phyloP scores from a whole-genome alignment of 116 monocot genomes.

The Trichopus zeylanicus region DNA sequence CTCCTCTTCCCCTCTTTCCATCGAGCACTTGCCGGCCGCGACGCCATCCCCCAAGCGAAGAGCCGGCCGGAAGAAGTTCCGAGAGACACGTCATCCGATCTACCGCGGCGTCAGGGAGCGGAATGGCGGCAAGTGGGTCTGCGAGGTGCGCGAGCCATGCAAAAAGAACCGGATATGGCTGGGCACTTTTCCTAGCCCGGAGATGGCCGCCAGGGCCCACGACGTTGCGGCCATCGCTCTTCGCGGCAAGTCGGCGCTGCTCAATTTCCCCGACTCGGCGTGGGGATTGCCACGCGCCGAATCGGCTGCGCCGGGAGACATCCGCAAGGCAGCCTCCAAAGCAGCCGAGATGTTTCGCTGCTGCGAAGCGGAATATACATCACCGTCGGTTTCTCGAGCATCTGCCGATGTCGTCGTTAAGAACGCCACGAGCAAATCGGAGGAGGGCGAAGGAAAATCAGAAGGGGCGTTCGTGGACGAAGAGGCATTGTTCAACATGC shows the following conservation, averaged over 20 bases:
- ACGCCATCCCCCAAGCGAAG: neutral
- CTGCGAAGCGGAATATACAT: neutral
- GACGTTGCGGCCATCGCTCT: slow-evolving; percentile 22
- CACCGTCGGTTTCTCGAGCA: neutral
- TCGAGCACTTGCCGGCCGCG: no score
- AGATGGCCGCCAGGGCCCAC: slow-evolving; percentile 1
- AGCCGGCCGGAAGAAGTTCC: slow-evolving; percentile 44
- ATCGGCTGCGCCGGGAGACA: no score
- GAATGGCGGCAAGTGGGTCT: slow-evolving; percentile 1
- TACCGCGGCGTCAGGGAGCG: slow-evolving; percentile 14
- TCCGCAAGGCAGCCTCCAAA: slow-evolving; percentile 25
- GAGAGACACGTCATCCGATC: slow-evolving; percentile 58
- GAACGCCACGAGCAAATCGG: no score
- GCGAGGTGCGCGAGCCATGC: slow-evolving; percentile 5
- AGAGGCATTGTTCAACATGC: slow-evolving; percentile 51
- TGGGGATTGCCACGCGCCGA: slow-evolving; percentile 25
- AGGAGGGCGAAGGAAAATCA: no score
- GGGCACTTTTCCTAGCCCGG: neutral
- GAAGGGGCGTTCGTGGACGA: slow-evolving; percentile 31
- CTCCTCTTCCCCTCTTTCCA: neutral
- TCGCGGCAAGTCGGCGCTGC: slow-evolving; percentile 26
- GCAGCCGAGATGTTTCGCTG: slow-evolving; percentile 23
- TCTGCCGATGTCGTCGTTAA: no score
- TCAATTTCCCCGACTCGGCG: slow-evolving; percentile 49
- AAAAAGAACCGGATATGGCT: slow-evolving; percentile 3